Base-by-base conservation (phyloP, 2,329 filamentous ascomycete species). In the Cryphonectria carpinicola region DNA sequence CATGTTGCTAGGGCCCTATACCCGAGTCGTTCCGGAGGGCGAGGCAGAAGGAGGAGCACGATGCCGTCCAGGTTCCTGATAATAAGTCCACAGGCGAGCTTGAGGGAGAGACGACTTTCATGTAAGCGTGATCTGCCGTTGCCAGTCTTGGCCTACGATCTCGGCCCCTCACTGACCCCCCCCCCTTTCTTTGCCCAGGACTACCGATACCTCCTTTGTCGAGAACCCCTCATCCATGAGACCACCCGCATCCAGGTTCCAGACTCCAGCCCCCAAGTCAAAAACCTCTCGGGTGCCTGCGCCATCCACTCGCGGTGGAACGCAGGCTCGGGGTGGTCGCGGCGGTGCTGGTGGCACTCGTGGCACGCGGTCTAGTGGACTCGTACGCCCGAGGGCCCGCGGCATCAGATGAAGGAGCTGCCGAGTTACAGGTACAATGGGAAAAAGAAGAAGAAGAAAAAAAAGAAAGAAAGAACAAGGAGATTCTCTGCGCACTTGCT, bases 171-270 rank as follows among this genome's bases (percentile, higher is more conserved):
- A 73, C 76, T 74, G 77, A 72, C 69, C 73, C 49, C 5, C 14
- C 69, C 73, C 49, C 5, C 14, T 8, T 17, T 35, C 0, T 73
- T 56, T 32, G 32, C 60, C 63, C 32, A 95, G 93, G 86, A 97
- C 95, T 35, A 97, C 93, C 14, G 94, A 97, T 78, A 97, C 92
- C 7, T 93, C 93, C 1, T 98, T 97, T 77, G 89, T 97, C 69
- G 94, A 97, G 46, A 93, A 97, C 76, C 95, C 94, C 10, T 81
- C 87, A 1, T 82, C 83, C n/a, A 82, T 86, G 19, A 84, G 85
- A 35, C 89, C 84, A 75, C 79, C 85, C 37, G 82, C 82, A 6
- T 79, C 82, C 10, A 86, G 83, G 72, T 84, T 84, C 73, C 78
- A 81, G 39, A 83, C 81, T 8, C 79, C 85, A 8, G 82, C 67